A percentile compares a stretch with the other conserved stretches of the same genome.
Conservation (phyloP, 768 basidiomycete genomes). For the Naganishia onofrii region DNA sequence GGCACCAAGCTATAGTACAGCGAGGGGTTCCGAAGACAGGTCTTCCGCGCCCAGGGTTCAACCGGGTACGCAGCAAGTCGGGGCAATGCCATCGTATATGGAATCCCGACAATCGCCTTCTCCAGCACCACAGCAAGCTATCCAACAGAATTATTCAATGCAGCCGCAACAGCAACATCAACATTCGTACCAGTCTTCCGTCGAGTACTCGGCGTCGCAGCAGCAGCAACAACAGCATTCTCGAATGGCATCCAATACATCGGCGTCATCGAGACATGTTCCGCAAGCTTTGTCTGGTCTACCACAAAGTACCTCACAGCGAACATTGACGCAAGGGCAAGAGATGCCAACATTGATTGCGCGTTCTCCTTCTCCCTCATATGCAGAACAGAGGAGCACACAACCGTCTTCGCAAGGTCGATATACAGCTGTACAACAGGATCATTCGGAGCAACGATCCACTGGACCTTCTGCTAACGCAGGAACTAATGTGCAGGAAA, state of each 20-base stretch:
- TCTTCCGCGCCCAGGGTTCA: neutral
- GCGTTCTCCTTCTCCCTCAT: neutral
- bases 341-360: neutral
- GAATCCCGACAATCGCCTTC: constrained; percentile 4
- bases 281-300: neutral
- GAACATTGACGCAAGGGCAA: neutral
- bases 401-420: neutral
- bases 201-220: neutral
- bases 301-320: constrained; percentile 11
- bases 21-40: constrained; percentile 4
- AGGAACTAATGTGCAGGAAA: neutral
- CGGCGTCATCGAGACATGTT: neutral
- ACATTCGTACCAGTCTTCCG: neutral
- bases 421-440: neutral
- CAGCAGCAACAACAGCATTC: neutral
- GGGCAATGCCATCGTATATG: neutral
- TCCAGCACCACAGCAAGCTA: neutral
- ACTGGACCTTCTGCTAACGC: neutral
- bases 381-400: neutral
- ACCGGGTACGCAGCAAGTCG: constrained; percentile 11
- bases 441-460: neutral
- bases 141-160: constrained; percentile 8
- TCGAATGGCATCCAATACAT: neutral
- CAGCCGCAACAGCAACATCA: neutral
- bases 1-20: neutral